A percentile compares a stretch with the other conserved stretches of the same genome.
These are phyloP conservation scores for Agastache rugosa DNA, from an alignment of 257 asterid genomes.

Conservation along the genomic window DNA sequence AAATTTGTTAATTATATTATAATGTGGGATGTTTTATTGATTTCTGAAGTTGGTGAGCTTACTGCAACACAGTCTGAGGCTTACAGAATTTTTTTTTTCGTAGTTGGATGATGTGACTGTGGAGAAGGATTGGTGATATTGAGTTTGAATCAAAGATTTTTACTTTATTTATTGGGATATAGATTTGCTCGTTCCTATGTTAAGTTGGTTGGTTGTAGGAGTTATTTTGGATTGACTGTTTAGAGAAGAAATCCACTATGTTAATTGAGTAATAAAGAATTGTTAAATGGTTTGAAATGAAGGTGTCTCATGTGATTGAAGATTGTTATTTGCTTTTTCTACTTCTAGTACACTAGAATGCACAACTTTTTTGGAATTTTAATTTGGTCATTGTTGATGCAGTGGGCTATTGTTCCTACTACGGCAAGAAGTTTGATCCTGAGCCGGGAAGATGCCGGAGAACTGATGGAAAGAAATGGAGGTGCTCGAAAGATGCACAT, in stretches of 20 bases:
- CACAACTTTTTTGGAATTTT: conserved; percentile 10
- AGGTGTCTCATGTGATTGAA: neutral
- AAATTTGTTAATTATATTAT: conserved; percentile 4
- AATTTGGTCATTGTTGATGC: conserved; percentile 37
- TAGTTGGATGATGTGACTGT: neutral
- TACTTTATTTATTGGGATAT: neutral
- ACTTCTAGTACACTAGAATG: conserved; percentile 11
- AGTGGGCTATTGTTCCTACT: conserved; percentile 93
- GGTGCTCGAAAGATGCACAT: conserved; percentile 96
- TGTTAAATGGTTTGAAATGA: neutral
- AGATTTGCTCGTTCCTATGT: neutral
- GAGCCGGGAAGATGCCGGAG: conserved; percentile 99
- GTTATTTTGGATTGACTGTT: neutral
- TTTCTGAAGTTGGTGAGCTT: conserved; percentile 13
- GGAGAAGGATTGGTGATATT: neutral
- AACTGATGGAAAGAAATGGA: conserved; percentile 98
- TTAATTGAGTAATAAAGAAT: conserved; percentile 1
- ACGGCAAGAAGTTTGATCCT: conserved; percentile 90
- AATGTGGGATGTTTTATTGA: neutral
- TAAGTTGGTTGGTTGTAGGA: neutral
- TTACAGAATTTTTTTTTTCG: neutral
- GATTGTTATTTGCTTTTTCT: conserved; percentile 12
- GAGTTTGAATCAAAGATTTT: neutral
- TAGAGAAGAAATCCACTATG: neutral
- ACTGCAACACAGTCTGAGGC: conserved; percentile 1